Evolutionary conservation across 768 basidiomycete species (phyloP).

Genomic region (Hemileccinum impolitum): DNA sequence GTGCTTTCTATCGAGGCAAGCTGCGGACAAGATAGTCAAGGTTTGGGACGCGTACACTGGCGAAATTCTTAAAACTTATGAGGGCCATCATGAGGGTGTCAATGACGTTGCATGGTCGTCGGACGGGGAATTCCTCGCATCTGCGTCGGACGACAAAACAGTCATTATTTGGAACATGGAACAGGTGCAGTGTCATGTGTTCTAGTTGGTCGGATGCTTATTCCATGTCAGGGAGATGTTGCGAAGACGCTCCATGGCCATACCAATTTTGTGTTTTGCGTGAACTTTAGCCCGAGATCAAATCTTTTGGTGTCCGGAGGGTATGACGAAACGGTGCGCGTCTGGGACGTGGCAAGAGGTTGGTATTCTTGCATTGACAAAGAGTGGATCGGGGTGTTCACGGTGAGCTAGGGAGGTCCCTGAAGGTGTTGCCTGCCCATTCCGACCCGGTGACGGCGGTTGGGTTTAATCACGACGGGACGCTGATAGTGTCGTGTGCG

Average conservation of each 20-base stretch:
- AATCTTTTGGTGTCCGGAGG: conserved; percentile 92
- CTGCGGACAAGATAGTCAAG: conserved; percentile 80
- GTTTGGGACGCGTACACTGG: conserved; percentile 76
- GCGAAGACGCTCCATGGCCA: conserved; percentile 77
- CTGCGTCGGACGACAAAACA: conserved; percentile 91
- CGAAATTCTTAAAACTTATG: conserved; percentile 66
- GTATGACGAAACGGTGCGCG: conserved; percentile 91
- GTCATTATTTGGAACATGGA: conserved; percentile 83
- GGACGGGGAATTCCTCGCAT: conserved; percentile 80
- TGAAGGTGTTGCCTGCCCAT: conserved; percentile 91
- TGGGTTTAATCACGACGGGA: conserved; percentile 91
- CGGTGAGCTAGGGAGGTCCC: conserved; percentile 57
- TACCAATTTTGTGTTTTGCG: conserved; percentile 91
- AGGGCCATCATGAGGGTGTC: conserved; percentile 78
- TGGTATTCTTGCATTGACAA: not conserved
- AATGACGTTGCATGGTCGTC: conserved; percentile 89
- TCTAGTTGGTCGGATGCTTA: conserved; percentile 2
- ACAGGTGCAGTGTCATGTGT: conserved; percentile 37
- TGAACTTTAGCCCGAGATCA: conserved; percentile 87
- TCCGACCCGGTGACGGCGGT: conserved; percentile 97
- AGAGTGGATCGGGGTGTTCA: conserved; percentile 2
- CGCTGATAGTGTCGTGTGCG: conserved; percentile 88
- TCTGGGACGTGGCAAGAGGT: conserved; percentile 98
- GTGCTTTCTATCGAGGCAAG: conserved; percentile 49
- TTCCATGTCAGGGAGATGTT: conserved; percentile 43